Conservation (phyloP, 805 yeast species). For the Blastobotrys mokoenaii region DNA sequence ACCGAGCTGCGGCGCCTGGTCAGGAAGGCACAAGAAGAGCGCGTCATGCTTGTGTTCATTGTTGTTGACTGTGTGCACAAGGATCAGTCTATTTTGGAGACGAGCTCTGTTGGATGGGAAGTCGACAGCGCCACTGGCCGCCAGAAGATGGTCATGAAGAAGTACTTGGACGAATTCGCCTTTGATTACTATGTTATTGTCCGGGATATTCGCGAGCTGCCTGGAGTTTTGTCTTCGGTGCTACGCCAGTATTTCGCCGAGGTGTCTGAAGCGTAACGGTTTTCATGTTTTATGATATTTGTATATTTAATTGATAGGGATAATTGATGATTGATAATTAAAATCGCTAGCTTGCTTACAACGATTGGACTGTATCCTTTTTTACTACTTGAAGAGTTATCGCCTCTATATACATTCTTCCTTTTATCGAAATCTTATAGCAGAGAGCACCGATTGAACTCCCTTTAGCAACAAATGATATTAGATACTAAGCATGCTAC, state of each 20-base stretch:
- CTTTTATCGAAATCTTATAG: too few species aligned
- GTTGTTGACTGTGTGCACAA: conserved; percentile 79
- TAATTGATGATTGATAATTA: background rate
- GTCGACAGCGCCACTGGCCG: conserved; percentile 58
- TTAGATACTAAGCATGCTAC: too few species aligned
- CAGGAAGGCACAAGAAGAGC: conserved; percentile 83
- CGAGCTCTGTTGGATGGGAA: conserved; percentile 80
- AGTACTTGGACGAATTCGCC: conserved; percentile 89
- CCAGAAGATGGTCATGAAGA: conserved; percentile 65
- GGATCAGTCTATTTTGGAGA: conserved; percentile 72
- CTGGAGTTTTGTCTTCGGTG: conserved; percentile 82
- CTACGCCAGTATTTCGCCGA: conserved; percentile 88
- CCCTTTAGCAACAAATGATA: too few species aligned
- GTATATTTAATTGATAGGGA: background rate
- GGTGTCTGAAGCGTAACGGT: conserved; percentile 32
- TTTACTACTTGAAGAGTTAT: too few species aligned
- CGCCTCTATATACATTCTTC: too few species aligned
- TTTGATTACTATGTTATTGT: conserved; percentile 96
- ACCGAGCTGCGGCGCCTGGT: conserved; percentile 73
- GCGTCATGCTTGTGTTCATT: conserved; percentile 90
- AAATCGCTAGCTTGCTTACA: too few species aligned
- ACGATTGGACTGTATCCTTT: too few species aligned
- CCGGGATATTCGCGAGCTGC: conserved; percentile 78
- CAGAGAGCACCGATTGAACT: too few species aligned
- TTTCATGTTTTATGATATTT: background rate